Evolutionary conservation across 768 basidiomycete genomes (phyloP), one percentile per base, ranked within the genome.

Genomic region (Rhodotorula graminis): DNA sequence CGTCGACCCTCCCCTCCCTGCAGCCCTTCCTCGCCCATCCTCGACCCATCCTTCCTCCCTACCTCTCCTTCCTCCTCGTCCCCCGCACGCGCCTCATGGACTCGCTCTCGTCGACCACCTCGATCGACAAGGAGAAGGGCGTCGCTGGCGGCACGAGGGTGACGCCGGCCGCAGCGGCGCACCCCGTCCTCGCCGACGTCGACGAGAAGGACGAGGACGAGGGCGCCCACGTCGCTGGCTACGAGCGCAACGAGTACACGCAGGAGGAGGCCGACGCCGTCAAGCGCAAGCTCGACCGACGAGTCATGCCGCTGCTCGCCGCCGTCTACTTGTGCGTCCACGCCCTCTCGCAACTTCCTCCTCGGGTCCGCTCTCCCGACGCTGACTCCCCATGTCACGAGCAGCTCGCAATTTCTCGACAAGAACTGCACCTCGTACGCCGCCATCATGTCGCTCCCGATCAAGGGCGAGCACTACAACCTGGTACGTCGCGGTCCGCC

Each of bases 401-500:
- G 14, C 23, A 60, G 47, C 21, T 40, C 1, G 87, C 59, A 89
- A 76, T 88, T 85, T 75, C 78, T 88, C 86, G 88, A 89, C 79
- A 89, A 89, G 82, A 88, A 87, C 9, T 85, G 87, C 21, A 78
- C 88, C 52, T 88, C 88, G 78, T 88, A 88, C 82, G 55, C 18
- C 62, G 87, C 86, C 74, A 85, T 89, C 71, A 88, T 88, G 87
- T 86, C 86, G 6, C 82, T 89, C 57, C 88, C 88, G 4, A 87
- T 89, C 73, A 83, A 80, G 7, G 88, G 87, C 2, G 52, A 72
- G 40, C 50, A 70, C 29, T 70, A 88, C 78, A 88, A 88, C 75
- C 80, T 89, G 85, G 37, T 37, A 37, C 4, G 37, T 37, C 37
- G 37, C 37, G n/a, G n/a, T n/a, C n/a, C n/a, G n/a, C n/a, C n/a